Base-by-base conservation (phyloP, 305 asterid genomes). In the Coffea humblotiana region DNA sequence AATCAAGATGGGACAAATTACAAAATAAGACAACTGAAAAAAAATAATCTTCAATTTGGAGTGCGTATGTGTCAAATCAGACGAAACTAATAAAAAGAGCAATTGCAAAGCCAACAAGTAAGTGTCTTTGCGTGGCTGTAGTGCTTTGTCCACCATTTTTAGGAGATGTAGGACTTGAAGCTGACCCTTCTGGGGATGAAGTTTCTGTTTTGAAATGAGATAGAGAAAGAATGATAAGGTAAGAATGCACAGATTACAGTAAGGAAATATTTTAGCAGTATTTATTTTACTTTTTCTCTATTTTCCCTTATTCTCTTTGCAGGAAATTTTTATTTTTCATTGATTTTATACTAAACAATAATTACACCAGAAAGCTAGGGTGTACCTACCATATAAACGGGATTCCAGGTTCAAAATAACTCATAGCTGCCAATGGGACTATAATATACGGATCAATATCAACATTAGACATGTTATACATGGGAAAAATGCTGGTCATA, bases 31-130 rank as follows among this genome's bases (percentile, higher is more conserved):
- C 21, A n/a, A 80, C 47, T 49, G 68, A 63, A 23, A 65, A 23
- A 65, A 80, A 73, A 63, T 1, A 35, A 71, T 29, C 67, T 45
- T 18, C 12, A 51, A 29, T 40, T 5, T 73, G 16, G 68, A 49
- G n/a, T 69, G 71, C 47, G n/a, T 23, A 71, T 4, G 12, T 37
- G 56, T 71, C 43, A 35, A 64, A 63, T 65, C 63, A 83, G 66
- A 79, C 82, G 82, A 78, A 76, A 77, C 56, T 78, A 56, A 78
- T 70, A 83, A 82, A 82, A 43, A 79, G 76, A 49, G 86, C 60
- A 82, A 79, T 43, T 73, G 87, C 86, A 9, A 88, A 84, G 87
- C 90, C 90, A 72, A 85, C 69, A 78, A 89, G 80, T 79, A 87
- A 70, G 75, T 78, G 85, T 69, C 76, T 80, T 23, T 80, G 82